phyloP scores from a whole-genome alignment of 306 rosid species.

The Quercus mongolica region DNA sequence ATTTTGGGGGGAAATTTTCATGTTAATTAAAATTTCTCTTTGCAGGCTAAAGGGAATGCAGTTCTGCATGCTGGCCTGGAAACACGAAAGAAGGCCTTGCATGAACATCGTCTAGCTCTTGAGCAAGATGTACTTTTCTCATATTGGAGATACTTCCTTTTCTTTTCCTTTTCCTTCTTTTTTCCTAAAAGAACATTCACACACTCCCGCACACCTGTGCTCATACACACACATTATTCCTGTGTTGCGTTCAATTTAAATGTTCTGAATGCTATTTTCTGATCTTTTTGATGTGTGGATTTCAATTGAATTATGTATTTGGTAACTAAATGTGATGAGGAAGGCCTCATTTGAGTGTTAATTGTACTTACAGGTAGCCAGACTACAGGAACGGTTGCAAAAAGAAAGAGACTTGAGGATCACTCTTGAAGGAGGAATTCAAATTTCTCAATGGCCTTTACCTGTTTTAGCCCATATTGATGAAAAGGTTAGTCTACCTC shows the following conservation, averaged over 20 bases:
- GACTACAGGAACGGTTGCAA: constrained; percentile 62
- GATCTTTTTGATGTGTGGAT: not conserved
- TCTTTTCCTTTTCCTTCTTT: constrained; percentile 2
- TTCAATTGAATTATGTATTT: not conserved
- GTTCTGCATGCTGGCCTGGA: constrained; percentile 50
- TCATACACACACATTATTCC: no score
- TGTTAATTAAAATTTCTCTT: not conserved
- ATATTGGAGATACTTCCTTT: constrained; percentile 11
- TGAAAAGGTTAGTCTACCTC: constrained; percentile 41
- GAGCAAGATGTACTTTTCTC: constrained; percentile 71
- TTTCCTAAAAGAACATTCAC: not conserved
- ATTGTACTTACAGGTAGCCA: constrained; percentile 54
- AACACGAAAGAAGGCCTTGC: constrained; percentile 51
- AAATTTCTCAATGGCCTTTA: constrained; percentile 30
- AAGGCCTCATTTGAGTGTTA: not conserved
- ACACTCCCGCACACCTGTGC: no score
- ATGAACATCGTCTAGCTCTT: constrained; percentile 69
- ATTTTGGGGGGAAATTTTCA: constrained; percentile 22
- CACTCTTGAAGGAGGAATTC: constrained; percentile 61
- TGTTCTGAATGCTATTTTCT: not conserved
- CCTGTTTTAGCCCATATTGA: constrained; percentile 39
- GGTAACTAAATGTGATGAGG: not conserved
- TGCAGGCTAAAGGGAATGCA: constrained; percentile 61
- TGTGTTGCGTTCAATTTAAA: not conserved
- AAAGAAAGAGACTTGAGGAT: constrained; percentile 60